Conservation (phyloP, 208 protist species). For the Sergeia podlipaevii region DNA sequence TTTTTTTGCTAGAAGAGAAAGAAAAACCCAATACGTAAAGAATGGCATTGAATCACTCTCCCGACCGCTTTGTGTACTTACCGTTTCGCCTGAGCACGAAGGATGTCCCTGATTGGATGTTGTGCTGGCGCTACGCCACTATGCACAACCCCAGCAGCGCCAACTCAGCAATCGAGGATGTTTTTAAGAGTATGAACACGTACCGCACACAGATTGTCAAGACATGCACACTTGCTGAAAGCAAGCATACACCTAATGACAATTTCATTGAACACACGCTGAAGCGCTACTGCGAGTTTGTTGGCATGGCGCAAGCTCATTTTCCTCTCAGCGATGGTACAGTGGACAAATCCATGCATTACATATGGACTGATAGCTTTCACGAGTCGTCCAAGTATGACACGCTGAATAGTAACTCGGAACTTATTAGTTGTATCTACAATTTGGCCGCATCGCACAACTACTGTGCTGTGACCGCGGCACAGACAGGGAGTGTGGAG, state of each 20-base stretch:
- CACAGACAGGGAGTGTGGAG: conserved; percentile 33
- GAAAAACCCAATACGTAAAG: conserved; percentile 7
- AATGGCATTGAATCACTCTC: conserved; percentile 36
- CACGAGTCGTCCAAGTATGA: conserved; percentile 55
- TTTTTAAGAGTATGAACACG: conserved; percentile 60
- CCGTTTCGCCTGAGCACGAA: conserved; percentile 71
- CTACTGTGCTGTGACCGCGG: conserved; percentile 39
- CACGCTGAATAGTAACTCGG: conserved; percentile 56
- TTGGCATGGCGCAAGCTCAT: conserved; percentile 75
- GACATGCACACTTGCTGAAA: conserved; percentile 39
- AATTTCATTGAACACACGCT: conserved; percentile 66
- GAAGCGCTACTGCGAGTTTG: conserved; percentile 59
- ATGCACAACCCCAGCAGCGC: conserved; percentile 64
- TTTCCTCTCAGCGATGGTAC: conserved; percentile 54
- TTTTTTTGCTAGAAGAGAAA: conserved; percentile 2
- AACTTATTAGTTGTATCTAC: conserved; percentile 79
- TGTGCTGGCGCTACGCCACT: conserved; percentile 59
- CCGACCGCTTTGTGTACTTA: conserved; percentile 62
- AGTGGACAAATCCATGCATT: conserved; percentile 53
- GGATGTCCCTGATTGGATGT: conserved; percentile 58
- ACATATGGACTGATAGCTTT: conserved; percentile 73
- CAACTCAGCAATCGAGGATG: conserved; percentile 43
- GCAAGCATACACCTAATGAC: conserved; percentile 44
- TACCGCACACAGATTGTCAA: conserved; percentile 67
- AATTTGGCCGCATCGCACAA: conserved; percentile 79